A percentile compares a stretch with the other conserved stretches of the same genome.
Conservation (phyloP, 208 protist genomes). For the Wallacemonas sp. region DNA sequence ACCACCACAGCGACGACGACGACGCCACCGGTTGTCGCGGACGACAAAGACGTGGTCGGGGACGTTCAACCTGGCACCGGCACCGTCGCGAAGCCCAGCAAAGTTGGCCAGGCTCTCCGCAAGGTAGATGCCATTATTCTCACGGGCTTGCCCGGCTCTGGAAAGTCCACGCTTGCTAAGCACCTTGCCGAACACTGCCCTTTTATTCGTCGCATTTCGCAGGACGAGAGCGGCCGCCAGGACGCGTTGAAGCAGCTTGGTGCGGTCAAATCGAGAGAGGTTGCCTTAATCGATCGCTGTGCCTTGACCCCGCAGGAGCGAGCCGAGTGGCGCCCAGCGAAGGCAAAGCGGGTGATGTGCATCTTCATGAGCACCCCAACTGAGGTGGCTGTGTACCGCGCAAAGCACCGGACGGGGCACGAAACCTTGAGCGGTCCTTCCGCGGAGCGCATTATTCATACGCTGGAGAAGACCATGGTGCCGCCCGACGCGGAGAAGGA, state of each 20-base stretch:
- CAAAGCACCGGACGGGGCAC: conserved; percentile 15
- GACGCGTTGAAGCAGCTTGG: conserved; percentile 16
- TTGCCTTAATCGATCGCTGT: conserved; percentile 20
- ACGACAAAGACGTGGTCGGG: background rate
- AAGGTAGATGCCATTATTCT: conserved; percentile 18
- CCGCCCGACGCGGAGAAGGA: conserved; percentile 13
- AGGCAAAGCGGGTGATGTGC: conserved; percentile 19
- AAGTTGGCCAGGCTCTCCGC: conserved; percentile 9
- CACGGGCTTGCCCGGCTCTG: conserved; percentile 17
- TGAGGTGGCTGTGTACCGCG: conserved; percentile 18
- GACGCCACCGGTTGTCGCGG: background rate
- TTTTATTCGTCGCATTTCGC: conserved; percentile 17
- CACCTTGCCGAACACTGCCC: conserved; percentile 20
- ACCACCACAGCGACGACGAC: background rate
- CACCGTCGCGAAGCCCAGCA: background rate
- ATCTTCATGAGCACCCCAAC: conserved; percentile 15
- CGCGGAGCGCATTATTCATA: conserved; percentile 16
- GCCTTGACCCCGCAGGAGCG: conserved; percentile 11
- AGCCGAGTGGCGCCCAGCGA: conserved; percentile 15
- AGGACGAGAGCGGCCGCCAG: conserved; percentile 20
- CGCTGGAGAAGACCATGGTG: conserved; percentile 13
- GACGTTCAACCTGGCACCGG: too few species aligned
- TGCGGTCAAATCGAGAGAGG: background rate
- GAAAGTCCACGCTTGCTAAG: conserved; percentile 22
- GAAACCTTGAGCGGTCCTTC: conserved; percentile 13